A percentile compares a stretch with the other conserved stretches of the same genome.
Conservation (phyloP, 768 basidiomycete species). For the Mycena galopus region DNA sequence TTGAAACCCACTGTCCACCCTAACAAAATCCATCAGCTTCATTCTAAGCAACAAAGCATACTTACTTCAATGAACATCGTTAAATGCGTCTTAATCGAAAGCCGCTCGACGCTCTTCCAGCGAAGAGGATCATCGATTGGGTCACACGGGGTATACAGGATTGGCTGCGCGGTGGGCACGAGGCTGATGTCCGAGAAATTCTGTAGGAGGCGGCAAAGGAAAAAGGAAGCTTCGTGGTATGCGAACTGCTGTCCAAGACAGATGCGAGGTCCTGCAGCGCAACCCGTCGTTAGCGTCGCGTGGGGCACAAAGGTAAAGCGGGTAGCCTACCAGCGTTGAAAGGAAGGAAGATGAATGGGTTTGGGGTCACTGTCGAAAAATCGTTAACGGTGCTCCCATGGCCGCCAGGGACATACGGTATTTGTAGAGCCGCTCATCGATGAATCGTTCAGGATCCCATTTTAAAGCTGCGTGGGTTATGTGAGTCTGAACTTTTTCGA, state of each 20-base stretch:
- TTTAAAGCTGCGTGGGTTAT: conserved; percentile 41
- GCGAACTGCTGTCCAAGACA: conserved; percentile 73
- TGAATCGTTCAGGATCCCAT: conserved; percentile 79
- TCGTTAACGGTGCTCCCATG: conserved; percentile 17
- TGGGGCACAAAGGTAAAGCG: too few species aligned
- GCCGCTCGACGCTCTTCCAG: conserved; percentile 59
- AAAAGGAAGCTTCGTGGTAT: conserved; percentile 74
- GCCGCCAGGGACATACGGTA: conserved; percentile 56
- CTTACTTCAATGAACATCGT: conserved; percentile 65
- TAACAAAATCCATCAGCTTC: conserved; percentile 18
- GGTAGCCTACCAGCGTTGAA: conserved; percentile 58
- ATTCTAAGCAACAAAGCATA: background rate
- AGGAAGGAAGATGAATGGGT: conserved; percentile 59
- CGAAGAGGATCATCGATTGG: conserved; percentile 37
- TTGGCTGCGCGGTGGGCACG: conserved; percentile 59
- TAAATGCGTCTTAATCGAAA: conserved; percentile 61
- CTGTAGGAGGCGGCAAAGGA: conserved; percentile 72
- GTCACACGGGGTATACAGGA: conserved; percentile 51
- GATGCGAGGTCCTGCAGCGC: conserved; percentile 51
- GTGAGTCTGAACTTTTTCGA: background rate
- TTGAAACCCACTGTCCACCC: conserved; percentile 52
- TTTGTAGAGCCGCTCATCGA: conserved; percentile 70
- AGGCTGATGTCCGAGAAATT: conserved; percentile 60
- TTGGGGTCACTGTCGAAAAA: conserved; percentile 15
- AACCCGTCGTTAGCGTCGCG: background rate